Base-by-base conservation (phyloP, 805 yeast species). In the Wickerhamiella azymoides region DNA sequence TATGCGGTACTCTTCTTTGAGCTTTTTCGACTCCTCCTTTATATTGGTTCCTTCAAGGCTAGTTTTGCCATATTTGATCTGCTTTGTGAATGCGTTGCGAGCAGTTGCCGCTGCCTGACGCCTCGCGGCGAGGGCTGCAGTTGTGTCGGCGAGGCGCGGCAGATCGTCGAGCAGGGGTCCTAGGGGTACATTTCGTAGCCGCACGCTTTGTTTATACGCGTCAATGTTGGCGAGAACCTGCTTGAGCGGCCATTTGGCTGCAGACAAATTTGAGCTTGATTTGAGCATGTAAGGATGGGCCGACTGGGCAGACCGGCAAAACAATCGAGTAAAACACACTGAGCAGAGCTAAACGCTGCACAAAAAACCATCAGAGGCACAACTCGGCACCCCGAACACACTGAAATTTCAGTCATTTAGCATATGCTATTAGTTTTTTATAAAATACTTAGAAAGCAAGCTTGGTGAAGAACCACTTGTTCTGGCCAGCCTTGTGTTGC, bases 391-490 rank as follows among this genome's bases (percentile, higher is more conserved):
- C n/a, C n/a, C n/a, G 24, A 21, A 21, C 24, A 7, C 24, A 7
- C 24, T 21, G 24, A 21, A 21, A 21, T 21, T 21, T 21, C 24
- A 21, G 24, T 21, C 24, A 8, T 36, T 36, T 19, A 36, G 38
- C 40, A 18, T 40, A 43, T 43, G 46, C 40, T 37, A 43, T 43
- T 43, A 43, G 24, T 39, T 40, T 33, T 45, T 49, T 49, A 46
- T 52, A 52, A 53, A 54, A 54, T 56, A 45, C 41, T 78, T 83
- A 84, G 76, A 84, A 84, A 75, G 81, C 79, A 70, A 84, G 81
- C 77, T 92, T 92, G 73, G 94, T 80, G 88, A 92, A 92, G 80
- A 92, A 92, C 98, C 98, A 92, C 77, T 86, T 88, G 88, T 89
- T 89, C 83, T 92, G 86, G 71, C 98, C 98, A 68, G 96, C 85